Percentiles rank a stretch among this genome's conserved stretches.
These are phyloP conservation scores for Cucumis sativus DNA, from an alignment of 306 rosid genomes.

Conservation along the genomic window Cucumber_9930_V3 NC_026657.2:10091001-10091500, in stretches of 20 bases:
- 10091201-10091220: not conserved
- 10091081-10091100: conserved; percentile 95
- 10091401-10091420: not conserved
- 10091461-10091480: conserved; percentile 78
- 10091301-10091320: not conserved
- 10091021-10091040: not conserved
- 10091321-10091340: not conserved
- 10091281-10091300: not conserved
- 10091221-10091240: not conserved
- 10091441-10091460: conserved; percentile 10
- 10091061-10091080: conserved; percentile 7
- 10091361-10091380: not conserved
- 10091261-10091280: not conserved
- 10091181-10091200: not conserved
- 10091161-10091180: not conserved
- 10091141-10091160: conserved; percentile 51
- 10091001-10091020: not conserved
- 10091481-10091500: conserved; percentile 91
- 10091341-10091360: not conserved
- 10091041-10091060: not conserved
- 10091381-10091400: not conserved
- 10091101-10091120: conserved; percentile 72
- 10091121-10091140: conserved; percentile 48
- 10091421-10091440: not conserved
- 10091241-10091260: not conserved